phyloP scores from a whole-genome alignment of 2,329 filamentous ascomycete species.

The Fusarium coicis region DNA sequence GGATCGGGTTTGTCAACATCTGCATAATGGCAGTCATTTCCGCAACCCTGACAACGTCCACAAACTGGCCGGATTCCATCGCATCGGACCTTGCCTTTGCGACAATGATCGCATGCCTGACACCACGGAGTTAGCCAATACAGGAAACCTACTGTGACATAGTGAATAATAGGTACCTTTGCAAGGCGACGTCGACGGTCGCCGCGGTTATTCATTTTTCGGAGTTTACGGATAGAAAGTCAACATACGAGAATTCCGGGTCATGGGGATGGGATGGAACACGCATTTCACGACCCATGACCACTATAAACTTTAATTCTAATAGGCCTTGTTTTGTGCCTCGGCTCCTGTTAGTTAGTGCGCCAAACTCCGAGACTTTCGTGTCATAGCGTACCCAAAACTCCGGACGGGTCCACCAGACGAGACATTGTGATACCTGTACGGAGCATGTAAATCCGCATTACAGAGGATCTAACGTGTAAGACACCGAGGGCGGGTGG shows the following conservation, averaged over 20 bases:
- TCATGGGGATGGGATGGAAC: no score
- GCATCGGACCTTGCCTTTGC: background rate
- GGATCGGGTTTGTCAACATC: background rate
- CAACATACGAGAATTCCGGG: background rate
- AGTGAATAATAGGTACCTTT: background rate
- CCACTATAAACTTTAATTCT: background rate
- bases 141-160: fast-evolving
- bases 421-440: background rate
- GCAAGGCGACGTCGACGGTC: background rate
- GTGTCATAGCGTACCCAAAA: background rate
- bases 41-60: background rate
- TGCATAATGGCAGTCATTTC: background rate
- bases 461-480: no score
- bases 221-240: background rate
- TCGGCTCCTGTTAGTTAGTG: background rate
- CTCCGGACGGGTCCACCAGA: background rate
- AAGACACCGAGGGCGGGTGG: no score
- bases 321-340: background rate
- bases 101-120: background rate
- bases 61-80: background rate
- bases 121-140: background rate
- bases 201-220: background rate
- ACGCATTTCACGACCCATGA: background rate
- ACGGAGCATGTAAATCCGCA: background rate
- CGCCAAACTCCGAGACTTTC: background rate